Conservation (phyloP, 805 yeast genomes). For the Pichia nakasei region DNA sequence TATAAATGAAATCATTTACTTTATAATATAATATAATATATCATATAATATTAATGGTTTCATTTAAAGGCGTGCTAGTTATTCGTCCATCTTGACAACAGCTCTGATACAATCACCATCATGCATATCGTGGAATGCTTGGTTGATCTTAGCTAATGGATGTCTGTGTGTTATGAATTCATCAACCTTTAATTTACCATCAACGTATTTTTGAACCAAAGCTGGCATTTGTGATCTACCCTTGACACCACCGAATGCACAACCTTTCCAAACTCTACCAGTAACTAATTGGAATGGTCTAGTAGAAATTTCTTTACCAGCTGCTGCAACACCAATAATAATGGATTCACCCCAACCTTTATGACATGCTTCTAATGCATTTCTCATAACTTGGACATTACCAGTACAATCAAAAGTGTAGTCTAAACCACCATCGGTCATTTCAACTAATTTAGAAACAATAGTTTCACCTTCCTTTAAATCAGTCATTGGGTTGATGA, state of each 20-base stretch:
- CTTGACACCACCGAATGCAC: conserved; percentile 99
- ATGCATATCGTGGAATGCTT: conserved; percentile 93
- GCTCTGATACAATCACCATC: conserved; percentile 91
- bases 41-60: too few species aligned
- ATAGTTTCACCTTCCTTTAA: conserved; percentile 66
- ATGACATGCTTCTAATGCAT: conserved; percentile 94
- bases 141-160: conserved; percentile 66
- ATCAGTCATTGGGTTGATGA: conserved; percentile 67
- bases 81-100: conserved; percentile 36
- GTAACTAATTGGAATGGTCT: conserved; percentile 99
- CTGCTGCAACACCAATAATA: conserved; percentile 97
- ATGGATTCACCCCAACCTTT: conserved; percentile 98
- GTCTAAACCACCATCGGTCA: conserved; percentile 97
- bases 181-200: conserved; percentile 78
- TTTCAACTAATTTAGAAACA: conserved; percentile 73
- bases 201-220: conserved; percentile 75
- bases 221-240: conserved; percentile 94
- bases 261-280: conserved; percentile 98
- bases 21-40: too few species aligned
- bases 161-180: conserved; percentile 93
- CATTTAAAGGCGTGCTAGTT: background rate
- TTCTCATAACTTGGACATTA: conserved; percentile 89
- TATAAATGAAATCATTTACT: too few species aligned
- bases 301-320: conserved; percentile 93
- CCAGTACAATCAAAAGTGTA: conserved; percentile 98